Evolutionary conservation across 106 monocot genomes (phyloP).

Genomic region (Cymbidium sinense): DNA sequence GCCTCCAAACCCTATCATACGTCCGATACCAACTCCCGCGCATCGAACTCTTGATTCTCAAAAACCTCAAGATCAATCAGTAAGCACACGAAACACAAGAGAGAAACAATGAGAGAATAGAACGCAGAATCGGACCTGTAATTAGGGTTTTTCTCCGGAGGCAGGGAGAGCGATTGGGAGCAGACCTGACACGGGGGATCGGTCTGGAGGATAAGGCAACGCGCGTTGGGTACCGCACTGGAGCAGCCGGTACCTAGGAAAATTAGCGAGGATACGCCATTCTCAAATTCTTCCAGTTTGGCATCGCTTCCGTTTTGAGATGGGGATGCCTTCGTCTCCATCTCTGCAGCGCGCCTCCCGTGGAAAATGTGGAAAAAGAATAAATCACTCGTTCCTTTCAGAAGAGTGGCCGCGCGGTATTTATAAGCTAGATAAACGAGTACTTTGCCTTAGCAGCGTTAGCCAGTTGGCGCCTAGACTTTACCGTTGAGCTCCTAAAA

Average conservation of each 20-base stretch:
- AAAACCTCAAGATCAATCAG: not conserved
- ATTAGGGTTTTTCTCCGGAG: constrained; percentile 19
- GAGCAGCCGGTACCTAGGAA: constrained; percentile 94
- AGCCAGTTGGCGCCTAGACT: no score
- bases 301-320: not conserved
- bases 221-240: constrained; percentile 65
- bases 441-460: no score
- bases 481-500: no score
- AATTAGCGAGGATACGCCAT: constrained; percentile 54
- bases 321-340: not conserved
- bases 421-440: no score
- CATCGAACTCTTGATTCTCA: not conserved
- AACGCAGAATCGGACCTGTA: not conserved
- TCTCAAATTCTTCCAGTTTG: not conserved
- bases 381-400: no score
- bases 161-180: constrained; percentile 22
- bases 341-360: not conserved
- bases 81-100: not conserved
- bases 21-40: not conserved
- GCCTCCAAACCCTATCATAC: not conserved
- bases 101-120: not conserved
- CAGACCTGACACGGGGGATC: constrained; percentile 89
- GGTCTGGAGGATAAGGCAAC: constrained; percentile 70
- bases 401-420: no score
- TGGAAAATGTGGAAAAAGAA: no score